These are phyloP conservation scores for Setomelanomma holmii DNA, from an alignment of 2,329 filamentous ascomycete genomes.

Conservation along the genomic window DNA sequence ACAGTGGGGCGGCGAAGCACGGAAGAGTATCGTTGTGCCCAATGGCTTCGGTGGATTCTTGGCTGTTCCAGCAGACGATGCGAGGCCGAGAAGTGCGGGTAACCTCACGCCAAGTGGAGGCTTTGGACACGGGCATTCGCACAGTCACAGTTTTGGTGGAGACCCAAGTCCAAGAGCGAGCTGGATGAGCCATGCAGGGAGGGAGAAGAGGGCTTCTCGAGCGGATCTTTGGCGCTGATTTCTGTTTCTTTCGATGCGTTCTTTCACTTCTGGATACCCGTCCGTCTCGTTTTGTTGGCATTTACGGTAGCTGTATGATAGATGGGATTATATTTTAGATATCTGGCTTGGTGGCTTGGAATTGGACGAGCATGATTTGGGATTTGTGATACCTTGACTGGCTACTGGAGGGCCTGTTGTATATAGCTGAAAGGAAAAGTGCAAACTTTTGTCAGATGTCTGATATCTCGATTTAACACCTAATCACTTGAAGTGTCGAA, in stretches of 20 bases:
- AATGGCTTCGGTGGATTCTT: constrained; percentile 73
- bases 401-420: not conserved
- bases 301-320: not conserved
- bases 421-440: not conserved
- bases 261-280: constrained; percentile 12
- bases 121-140: constrained; percentile 35
- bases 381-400: not conserved
- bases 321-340: not conserved
- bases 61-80: constrained; percentile 61
- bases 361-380: not conserved
- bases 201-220: constrained; percentile 43
- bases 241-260: not conserved
- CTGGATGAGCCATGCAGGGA: constrained; percentile 40
- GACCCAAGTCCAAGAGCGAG: constrained; percentile 33
- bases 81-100: constrained; percentile 45
- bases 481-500: too few species aligned
- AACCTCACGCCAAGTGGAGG: constrained; percentile 28
- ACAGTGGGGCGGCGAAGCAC: constrained; percentile 65
- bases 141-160: constrained; percentile 29
- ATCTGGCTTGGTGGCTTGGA: not conserved
- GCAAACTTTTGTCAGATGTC: not conserved
- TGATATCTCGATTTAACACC: too few species aligned
- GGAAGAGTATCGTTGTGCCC: constrained; percentile 69
- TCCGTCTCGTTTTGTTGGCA: constrained; percentile 10
- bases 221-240: constrained; percentile 46